phyloP scores from a whole-genome alignment of 805 yeast species.

The Naumovozyma castellii region DNA sequence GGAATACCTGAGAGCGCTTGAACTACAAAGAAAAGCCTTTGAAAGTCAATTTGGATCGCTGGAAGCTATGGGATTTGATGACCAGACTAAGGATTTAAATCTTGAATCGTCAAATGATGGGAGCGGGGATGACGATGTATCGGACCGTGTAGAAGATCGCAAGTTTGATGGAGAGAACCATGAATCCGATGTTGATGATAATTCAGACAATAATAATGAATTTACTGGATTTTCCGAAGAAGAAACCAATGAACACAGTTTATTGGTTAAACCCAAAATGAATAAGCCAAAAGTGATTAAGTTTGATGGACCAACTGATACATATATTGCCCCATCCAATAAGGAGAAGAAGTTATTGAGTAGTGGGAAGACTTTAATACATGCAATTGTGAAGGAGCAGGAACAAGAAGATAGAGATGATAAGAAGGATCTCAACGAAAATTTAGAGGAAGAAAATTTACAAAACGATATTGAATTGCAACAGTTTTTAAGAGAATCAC shows the following conservation, averaged over 20 bases:
- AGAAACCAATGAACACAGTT: slow-evolving; percentile 1
- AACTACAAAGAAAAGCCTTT: slow-evolving; percentile 47
- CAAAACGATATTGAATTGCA: slow-evolving; percentile 68
- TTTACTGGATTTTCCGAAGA: slow-evolving; percentile 1
- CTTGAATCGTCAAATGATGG: slow-evolving; percentile 1
- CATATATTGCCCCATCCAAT: slow-evolving; percentile 30
- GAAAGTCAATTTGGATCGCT: slow-evolving; percentile 57
- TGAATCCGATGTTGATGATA: slow-evolving; percentile 27
- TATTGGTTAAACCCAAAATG: background rate
- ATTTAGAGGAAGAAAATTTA: slow-evolving; percentile 43
- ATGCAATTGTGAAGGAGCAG: slow-evolving; percentile 31
- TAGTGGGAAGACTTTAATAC: slow-evolving; percentile 45
- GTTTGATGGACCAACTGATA: slow-evolving; percentile 20
- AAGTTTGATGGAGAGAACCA: slow-evolving; percentile 13
- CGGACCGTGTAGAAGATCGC: slow-evolving; percentile 8
- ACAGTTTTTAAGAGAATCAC: slow-evolving; percentile 61
- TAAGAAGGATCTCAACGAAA: slow-evolving; percentile 24
- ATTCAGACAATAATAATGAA: slow-evolving; percentile 13
- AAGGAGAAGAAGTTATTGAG: slow-evolving; percentile 44
- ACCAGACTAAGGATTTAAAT: slow-evolving; percentile 29
- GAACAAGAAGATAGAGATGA: slow-evolving; percentile 12
- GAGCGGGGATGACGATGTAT: slow-evolving; percentile 2
- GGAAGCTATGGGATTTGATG: slow-evolving; percentile 45
- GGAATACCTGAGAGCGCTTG: slow-evolving; percentile 29
- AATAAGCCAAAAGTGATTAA: slow-evolving; percentile 20